Percentiles rank a stretch among this genome's conserved stretches.
Conservation (phyloP, 345 rosid genomes). For the Syzygium aromaticum region DNA sequence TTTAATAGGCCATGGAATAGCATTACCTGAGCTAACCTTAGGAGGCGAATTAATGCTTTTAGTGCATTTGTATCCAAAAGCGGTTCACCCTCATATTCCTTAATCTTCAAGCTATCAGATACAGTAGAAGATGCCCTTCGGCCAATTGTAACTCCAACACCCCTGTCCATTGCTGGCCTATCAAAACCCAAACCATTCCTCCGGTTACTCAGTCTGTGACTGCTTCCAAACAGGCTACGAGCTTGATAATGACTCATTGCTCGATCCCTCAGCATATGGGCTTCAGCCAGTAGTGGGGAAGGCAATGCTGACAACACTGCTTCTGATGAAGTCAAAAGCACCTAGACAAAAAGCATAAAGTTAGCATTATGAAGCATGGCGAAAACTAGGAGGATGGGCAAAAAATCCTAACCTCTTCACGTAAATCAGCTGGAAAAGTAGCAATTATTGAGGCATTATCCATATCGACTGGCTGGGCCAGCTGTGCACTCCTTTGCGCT, state of each 20-base stretch:
- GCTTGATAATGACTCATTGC: constrained; percentile 99
- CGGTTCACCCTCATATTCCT: constrained; percentile 85
- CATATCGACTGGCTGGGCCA: constrained; percentile 98
- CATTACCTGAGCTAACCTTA: constrained; percentile 78
- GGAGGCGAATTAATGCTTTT: constrained; percentile 71
- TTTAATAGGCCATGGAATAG: neutral
- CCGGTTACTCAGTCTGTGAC: constrained; percentile 63
- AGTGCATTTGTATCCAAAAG: constrained; percentile 65
- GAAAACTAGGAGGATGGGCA: constrained; percentile 3
- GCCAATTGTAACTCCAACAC: constrained; percentile 82
- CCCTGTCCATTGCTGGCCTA: constrained; percentile 89
- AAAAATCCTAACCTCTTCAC: constrained; percentile 70
- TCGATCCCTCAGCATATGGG: constrained; percentile 90
- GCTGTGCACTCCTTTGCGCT: constrained; percentile 83
- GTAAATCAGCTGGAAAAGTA: constrained; percentile 90
- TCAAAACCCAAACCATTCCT: constrained; percentile 92
- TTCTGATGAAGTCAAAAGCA: constrained; percentile 91
- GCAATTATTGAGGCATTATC: constrained; percentile 98
- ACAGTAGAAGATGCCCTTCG: constrained; percentile 57
- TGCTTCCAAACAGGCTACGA: constrained; percentile 77
- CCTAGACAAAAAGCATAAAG: constrained; percentile 33
- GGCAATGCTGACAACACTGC: constrained; percentile 92
- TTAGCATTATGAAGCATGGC: neutral
- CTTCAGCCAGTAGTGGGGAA: constrained; percentile 93
- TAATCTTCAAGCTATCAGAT: constrained; percentile 56